phyloP scores from a whole-genome alignment of 768 basidiomycete species.

The Boletus rufocinnamomeus region DNA sequence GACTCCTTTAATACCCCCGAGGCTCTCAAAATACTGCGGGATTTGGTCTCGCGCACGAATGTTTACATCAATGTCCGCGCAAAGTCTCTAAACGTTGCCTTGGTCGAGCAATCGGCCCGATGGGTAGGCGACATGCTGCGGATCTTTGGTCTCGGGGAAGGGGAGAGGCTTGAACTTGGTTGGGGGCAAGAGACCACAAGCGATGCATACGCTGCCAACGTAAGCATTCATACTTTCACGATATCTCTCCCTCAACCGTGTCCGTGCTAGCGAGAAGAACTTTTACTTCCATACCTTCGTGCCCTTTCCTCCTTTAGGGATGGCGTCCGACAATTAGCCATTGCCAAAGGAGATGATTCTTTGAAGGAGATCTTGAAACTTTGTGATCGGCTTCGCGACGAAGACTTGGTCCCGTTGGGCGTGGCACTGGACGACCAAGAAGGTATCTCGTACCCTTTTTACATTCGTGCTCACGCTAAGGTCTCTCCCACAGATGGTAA shows the following conservation, averaged over 20 bases:
- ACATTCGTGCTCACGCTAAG: neutral
- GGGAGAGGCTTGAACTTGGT: conserved; percentile 67
- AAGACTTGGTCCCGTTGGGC: conserved; percentile 89
- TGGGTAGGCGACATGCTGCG: conserved; percentile 76
- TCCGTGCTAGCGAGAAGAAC: conserved; percentile 67
- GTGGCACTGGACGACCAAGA: conserved; percentile 97
- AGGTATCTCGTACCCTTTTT: conserved; percentile 46
- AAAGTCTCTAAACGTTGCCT: conserved; percentile 56
- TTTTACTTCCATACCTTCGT: conserved; percentile 87
- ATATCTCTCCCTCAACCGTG: neutral
- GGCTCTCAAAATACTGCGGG: conserved; percentile 73
- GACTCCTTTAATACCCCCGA: conserved; percentile 97
- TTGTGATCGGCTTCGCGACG: conserved; percentile 87
- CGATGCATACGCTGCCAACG: conserved; percentile 37
- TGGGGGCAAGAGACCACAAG: conserved; percentile 74
- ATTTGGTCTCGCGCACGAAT: conserved; percentile 83
- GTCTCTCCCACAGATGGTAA: conserved; percentile 67
- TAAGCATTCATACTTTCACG: conserved; percentile 40
- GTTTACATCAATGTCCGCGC: conserved; percentile 78
- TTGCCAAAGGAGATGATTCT: conserved; percentile 63
- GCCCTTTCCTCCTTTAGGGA: conserved; percentile 90
- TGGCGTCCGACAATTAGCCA: conserved; percentile 79
- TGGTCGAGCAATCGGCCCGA: conserved; percentile 63
- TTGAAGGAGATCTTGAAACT: conserved; percentile 81
- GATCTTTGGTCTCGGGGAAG: conserved; percentile 79